A percentile compares a stretch with the other conserved stretches of the same genome.
phyloP scores from a whole-genome alignment of 192 early-diverging fungal species.

The Coemansia sp. region DNA sequence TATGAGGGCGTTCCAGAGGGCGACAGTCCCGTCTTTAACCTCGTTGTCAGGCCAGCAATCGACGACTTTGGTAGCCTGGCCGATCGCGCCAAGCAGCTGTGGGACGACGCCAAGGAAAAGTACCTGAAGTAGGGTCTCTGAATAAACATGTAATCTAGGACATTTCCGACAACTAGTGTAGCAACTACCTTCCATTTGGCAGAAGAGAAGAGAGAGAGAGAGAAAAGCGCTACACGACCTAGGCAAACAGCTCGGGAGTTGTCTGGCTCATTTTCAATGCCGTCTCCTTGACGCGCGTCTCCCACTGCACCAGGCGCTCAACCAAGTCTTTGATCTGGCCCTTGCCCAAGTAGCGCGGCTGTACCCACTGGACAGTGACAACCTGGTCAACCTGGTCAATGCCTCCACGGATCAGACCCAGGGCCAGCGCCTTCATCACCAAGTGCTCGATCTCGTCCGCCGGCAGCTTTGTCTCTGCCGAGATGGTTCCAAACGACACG shows the following conservation, averaged over 20 bases:
- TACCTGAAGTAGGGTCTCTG: constrained; percentile 11
- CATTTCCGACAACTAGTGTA: neutral
- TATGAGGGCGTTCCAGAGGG: constrained; percentile 75
- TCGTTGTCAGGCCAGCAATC: constrained; percentile 92
- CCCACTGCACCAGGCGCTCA: constrained; percentile 83
- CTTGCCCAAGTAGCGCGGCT: constrained; percentile 91
- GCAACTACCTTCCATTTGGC: neutral
- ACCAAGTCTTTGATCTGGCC: constrained; percentile 83
- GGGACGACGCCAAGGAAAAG: constrained; percentile 42
- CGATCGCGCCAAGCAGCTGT: constrained; percentile 64
- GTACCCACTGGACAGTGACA: constrained; percentile 94
- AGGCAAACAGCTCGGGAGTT: constrained; percentile 44
- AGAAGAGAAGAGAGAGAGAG: neutral
- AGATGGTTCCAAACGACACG: constrained; percentile 78
- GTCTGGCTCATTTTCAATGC: constrained; percentile 43
- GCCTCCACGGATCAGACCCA: constrained; percentile 87
- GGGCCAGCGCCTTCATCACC: constrained; percentile 95
- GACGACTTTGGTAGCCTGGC: constrained; percentile 67
- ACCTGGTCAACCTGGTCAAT: constrained; percentile 94
- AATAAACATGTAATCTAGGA: constrained; percentile 13
- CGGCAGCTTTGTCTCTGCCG: constrained; percentile 67
- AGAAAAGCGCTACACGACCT: neutral
- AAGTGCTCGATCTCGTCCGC: constrained; percentile 82
- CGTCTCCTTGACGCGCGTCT: constrained; percentile 65
- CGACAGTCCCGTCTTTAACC: constrained; percentile 79